A percentile compares a stretch with the other conserved stretches of the same genome.
Evolutionary conservation across 2,329 filamentous ascomycete genomes (phyloP).

Genomic region (Malbranchea zuffiana): DNA sequence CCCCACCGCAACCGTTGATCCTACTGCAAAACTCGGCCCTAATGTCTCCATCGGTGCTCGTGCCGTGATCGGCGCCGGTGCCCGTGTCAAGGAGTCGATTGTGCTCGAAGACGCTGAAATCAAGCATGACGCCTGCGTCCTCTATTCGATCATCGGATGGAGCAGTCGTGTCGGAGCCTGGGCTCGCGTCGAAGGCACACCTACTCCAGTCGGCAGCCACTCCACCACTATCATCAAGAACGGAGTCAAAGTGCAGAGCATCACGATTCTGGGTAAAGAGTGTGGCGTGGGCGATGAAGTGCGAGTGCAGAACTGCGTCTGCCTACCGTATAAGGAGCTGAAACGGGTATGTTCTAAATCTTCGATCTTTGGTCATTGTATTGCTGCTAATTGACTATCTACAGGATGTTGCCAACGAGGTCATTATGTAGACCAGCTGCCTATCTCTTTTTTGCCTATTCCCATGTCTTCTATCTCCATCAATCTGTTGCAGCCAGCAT

Average conservation of each 20-base stretch:
- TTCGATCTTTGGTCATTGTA: background rate
- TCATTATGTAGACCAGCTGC: conserved; percentile 80
- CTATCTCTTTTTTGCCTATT: no score
- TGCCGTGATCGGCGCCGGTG: conserved; percentile 71
- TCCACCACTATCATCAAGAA: conserved; percentile 94
- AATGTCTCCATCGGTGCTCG: conserved; percentile 96
- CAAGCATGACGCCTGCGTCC: conserved; percentile 89
- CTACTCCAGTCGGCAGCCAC: conserved; percentile 76
- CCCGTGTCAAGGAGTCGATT: conserved; percentile 88
- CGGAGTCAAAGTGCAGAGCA: conserved; percentile 95
- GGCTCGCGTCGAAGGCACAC: conserved; percentile 93
- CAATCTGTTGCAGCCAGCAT: no score
- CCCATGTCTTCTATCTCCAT: no score
- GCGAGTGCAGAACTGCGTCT: conserved; percentile 93
- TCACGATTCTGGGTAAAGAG: conserved; percentile 95
- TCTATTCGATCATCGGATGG: conserved; percentile 97
- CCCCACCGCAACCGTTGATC: conserved; percentile 78
- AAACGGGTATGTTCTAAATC: conserved; percentile 60
- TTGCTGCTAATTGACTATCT: conserved; percentile 21
- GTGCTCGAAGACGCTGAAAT: conserved; percentile 91
- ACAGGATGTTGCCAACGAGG: conserved; percentile 61
- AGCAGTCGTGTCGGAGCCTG: conserved; percentile 92
- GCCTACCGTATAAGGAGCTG: conserved; percentile 93
- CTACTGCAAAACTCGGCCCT: conserved; percentile 89
- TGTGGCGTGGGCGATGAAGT: conserved; percentile 89